A percentile compares a stretch with the other conserved stretches of the same genome.
phyloP scores from a whole-genome alignment of 2,329 filamentous ascomycete genomes.

The Fusarium pilosicola region DNA sequence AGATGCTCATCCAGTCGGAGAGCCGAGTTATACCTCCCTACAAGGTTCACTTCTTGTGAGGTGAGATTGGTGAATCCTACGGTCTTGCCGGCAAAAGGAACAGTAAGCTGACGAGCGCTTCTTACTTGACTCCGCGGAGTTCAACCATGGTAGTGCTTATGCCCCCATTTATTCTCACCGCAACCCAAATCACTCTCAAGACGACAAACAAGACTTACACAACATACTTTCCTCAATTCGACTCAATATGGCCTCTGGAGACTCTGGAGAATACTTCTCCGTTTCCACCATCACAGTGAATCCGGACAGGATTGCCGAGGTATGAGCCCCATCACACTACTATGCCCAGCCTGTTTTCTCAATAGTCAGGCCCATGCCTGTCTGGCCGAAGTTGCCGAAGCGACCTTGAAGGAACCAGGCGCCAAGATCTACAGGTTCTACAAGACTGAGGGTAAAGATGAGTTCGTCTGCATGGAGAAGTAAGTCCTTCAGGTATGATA shows the following conservation, averaged over 20 bases:
- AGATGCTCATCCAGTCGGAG: neutral
- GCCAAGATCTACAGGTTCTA: constrained; percentile 22
- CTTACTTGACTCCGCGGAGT: neutral
- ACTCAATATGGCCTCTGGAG: neutral
- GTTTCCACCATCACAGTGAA: constrained; percentile 11
- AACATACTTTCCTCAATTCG: fast-evolving
- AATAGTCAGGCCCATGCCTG: neutral
- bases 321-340: fast-evolving
- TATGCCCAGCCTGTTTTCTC: neutral
- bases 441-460: constrained; percentile 7
- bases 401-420: neutral
- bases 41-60: neutral
- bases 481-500: neutral
- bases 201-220: neutral
- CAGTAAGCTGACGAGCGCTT: neutral
- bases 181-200: fast-evolving
- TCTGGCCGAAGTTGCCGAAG: constrained; percentile 4
- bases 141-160: neutral
- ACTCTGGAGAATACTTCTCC: neutral
- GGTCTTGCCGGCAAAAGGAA: neutral
- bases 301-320: neutral
- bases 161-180: neutral
- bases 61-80: neutral
- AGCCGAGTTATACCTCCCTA: neutral
- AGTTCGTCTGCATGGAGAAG: constrained; percentile 17